A percentile compares a stretch with the other conserved stretches of the same genome.
Evolutionary conservation across 2,329 filamentous ascomycete genomes (phyloP).

Genomic region (Diaporthe eres): DNA sequence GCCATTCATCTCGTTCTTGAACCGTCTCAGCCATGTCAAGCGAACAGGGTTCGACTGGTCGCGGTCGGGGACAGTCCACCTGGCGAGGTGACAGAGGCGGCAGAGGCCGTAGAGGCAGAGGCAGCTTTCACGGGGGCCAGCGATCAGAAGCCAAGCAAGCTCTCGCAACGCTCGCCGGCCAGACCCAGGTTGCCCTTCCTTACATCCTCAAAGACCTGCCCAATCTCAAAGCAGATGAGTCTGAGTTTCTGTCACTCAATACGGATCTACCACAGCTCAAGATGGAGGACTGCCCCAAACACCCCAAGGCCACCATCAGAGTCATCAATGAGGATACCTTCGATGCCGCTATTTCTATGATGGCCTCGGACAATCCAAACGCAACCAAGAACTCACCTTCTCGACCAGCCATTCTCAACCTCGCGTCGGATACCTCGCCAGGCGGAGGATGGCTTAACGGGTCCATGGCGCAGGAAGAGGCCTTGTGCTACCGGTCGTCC

Average conservation of each 20-base stretch:
- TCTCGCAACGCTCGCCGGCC: conserved; percentile 59
- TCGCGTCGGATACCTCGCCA: conserved; percentile 69
- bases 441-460: conserved; percentile 77
- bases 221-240: conserved; percentile 52
- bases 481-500: conserved; percentile 74
- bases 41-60: not conserved
- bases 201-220: conserved; percentile 61
- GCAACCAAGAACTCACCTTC: conserved; percentile 40
- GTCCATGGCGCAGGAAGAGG: conserved; percentile 77
- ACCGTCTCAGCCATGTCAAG: conserved; percentile 19
- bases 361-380: not conserved
- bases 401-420: conserved; percentile 74
- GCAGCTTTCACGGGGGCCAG: not conserved
- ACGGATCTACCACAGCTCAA: conserved; percentile 56
- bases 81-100: conserved; percentile 24
- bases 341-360: conserved; percentile 63
- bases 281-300: conserved; percentile 58
- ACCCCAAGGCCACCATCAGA: conserved; percentile 53
- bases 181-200: conserved; percentile 64
- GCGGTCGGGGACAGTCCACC: conserved; percentile 25
- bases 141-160: conserved; percentile 34
- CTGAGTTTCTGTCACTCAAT: conserved; percentile 55
- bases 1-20: not conserved
- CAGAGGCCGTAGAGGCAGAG: conserved; percentile 51
- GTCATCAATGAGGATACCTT: conserved; percentile 71